These are phyloP conservation scores for Cutaneotrichosporon mucoides DNA, from an alignment of 1,284 basidiomycete species.

Conservation along the genomic window DNA sequence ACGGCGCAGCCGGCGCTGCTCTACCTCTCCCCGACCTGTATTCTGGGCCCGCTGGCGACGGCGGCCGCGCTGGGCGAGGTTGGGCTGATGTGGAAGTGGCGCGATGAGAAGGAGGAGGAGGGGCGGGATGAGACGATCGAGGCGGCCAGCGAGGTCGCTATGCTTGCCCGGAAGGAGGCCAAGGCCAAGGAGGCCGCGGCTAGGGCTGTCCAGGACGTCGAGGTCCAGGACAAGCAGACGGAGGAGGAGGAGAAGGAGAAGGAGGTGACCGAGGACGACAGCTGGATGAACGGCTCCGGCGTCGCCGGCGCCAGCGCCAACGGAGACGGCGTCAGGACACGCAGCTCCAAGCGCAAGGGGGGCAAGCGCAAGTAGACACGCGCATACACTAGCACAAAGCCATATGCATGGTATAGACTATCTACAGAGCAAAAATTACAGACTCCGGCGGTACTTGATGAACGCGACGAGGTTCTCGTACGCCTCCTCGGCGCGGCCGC, in stretches of 20 bases:
- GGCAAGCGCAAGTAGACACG: conserved; percentile 14
- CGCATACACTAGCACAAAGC: not conserved
- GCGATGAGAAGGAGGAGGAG: conserved; percentile 28
- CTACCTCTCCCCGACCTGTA: conserved; percentile 66
- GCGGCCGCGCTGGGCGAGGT: conserved; percentile 47
- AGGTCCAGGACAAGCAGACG: not conserved
- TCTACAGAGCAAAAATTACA: conserved; percentile 8
- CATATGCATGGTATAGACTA: conserved; percentile 15
- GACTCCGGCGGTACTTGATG: conserved; percentile 68
- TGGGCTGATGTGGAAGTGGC: conserved; percentile 36
- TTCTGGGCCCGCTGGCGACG: conserved; percentile 45
- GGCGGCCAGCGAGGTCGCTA: conserved; percentile 37
- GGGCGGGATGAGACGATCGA: conserved; percentile 33
- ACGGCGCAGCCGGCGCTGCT: conserved; percentile 87
- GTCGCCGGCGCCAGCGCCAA: not conserved
- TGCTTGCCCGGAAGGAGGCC: conserved; percentile 24
- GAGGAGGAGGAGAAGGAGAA: conserved; percentile 3
- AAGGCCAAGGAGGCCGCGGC: conserved; percentile 12
- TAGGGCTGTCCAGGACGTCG: not conserved
- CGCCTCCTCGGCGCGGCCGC: conserved; percentile 52
- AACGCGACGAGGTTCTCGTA: conserved; percentile 82
- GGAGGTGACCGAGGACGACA: conserved; percentile 31
- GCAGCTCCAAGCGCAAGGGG: conserved; percentile 6
- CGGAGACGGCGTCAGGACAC: not conserved
- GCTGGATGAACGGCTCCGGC: conserved; percentile 38